These are phyloP conservation scores for Chalciporus piperatoides DNA, from an alignment of 1,284 basidiomycete species.

Conservation along the genomic window DNA sequence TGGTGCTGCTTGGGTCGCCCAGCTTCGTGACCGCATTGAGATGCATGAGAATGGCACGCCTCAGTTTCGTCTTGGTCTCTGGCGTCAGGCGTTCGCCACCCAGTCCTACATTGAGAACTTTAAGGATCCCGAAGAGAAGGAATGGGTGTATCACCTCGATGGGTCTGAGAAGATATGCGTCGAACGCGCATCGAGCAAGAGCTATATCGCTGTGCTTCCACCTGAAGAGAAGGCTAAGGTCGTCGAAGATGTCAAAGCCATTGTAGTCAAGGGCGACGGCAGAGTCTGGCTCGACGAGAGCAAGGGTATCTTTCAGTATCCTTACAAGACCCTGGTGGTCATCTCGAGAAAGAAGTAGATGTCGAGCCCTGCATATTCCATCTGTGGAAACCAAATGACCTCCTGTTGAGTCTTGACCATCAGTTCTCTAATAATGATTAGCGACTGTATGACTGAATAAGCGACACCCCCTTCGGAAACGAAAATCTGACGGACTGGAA, in stretches of 20 bases:
- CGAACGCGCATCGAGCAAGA: slow-evolving; percentile 68
- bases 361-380: neutral
- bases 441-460: too few species aligned
- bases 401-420: too few species aligned
- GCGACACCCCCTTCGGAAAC: too few species aligned
- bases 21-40: slow-evolving; percentile 64
- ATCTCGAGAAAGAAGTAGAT: slow-evolving; percentile 38
- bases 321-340: slow-evolving; percentile 49
- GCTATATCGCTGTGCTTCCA: slow-evolving; percentile 62
- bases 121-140: slow-evolving; percentile 49
- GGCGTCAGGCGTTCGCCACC: slow-evolving; percentile 62
- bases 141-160: slow-evolving; percentile 47
- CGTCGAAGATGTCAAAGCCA: slow-evolving; percentile 43
- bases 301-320: slow-evolving; percentile 50
- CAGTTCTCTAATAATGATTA: too few species aligned
- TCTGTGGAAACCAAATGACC: too few species aligned
- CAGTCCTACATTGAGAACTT: slow-evolving; percentile 52
- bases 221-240: slow-evolving; percentile 52
- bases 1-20: slow-evolving; percentile 62
- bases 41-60: slow-evolving; percentile 63
- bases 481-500: too few species aligned
- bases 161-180: slow-evolving; percentile 49
- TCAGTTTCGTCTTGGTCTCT: slow-evolving; percentile 68
- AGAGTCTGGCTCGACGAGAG: slow-evolving; percentile 46
- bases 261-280: slow-evolving; percentile 46